Percentiles rank a stretch among this genome's conserved stretches.
These are phyloP conservation scores for Chloranthus sessilifolius DNA, from an alignment of 164 flowering plant species.

Conservation along the genomic window DNA sequence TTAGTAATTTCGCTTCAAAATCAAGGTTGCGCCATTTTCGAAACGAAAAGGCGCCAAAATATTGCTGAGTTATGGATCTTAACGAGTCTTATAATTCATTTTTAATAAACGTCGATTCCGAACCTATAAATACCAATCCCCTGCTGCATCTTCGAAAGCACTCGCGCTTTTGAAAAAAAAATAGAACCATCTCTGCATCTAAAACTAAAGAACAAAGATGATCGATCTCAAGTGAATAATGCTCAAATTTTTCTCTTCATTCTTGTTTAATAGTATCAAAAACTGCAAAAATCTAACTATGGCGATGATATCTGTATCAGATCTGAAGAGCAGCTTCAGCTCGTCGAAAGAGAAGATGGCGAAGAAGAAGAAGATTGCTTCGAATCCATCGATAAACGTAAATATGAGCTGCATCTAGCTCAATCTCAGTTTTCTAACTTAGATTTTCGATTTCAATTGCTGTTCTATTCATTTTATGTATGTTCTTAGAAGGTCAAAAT, in stretches of 20 bases:
- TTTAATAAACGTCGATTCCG: too few relatives aligned
- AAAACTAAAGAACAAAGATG: too few relatives aligned
- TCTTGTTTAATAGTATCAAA: not conserved
- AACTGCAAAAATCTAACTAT: not conserved
- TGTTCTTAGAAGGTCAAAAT: not conserved
- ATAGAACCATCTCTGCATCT: too few relatives aligned
- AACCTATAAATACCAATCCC: too few relatives aligned
- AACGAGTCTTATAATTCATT: too few relatives aligned
- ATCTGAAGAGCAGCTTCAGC: slow-evolving; percentile 85
- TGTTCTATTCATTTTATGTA: not conserved
- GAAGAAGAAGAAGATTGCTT: slow-evolving; percentile 95
- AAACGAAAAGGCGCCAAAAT: too few relatives aligned
- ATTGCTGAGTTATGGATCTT: too few relatives aligned
- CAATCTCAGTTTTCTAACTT: not conserved
- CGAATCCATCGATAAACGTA: slow-evolving; percentile 87
- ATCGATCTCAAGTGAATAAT: slow-evolving; percentile 25
- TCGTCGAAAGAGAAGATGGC: slow-evolving; percentile 77
- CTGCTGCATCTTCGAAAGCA: not conserved
- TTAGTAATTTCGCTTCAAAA: too few relatives aligned
- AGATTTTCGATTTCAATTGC: too few relatives aligned
- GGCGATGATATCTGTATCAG: slow-evolving; percentile 28
- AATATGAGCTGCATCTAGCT: not conserved
- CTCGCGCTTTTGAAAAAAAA: too few relatives aligned
- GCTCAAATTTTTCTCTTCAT: not conserved
- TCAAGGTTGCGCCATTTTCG: too few relatives aligned